phyloP scores from a whole-genome alignment of 2,329 filamentous ascomycete genomes.

The Zymoseptoria ardabiliae region DNA sequence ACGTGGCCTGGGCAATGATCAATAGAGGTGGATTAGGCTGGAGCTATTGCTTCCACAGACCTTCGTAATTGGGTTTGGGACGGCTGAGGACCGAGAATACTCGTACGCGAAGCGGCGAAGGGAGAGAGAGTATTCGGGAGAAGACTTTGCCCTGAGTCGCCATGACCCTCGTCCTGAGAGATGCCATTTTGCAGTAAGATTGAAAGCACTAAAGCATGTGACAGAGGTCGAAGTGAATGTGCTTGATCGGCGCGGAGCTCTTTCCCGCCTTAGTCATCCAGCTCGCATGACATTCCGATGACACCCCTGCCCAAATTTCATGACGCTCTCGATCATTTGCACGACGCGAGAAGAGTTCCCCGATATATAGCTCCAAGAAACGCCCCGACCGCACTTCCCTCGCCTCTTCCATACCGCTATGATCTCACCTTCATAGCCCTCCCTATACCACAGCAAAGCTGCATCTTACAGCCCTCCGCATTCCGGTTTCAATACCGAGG shows the following conservation, averaged over 20 bases:
- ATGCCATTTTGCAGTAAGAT: neutral
- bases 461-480: constrained; percentile 35
- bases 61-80: constrained; percentile 68
- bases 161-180: neutral
- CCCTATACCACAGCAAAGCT: constrained; percentile 30
- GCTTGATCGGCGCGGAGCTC: neutral
- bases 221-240: constrained; percentile 4
- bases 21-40: neutral
- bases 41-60: neutral
- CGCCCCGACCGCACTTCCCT: neutral
- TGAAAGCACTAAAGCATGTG: neutral
- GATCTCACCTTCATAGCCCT: constrained; percentile 12
- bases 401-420: constrained; percentile 5
- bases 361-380: neutral
- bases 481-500: constrained; percentile 1
- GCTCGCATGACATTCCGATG: neutral
- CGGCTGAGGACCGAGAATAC: constrained; percentile 77
- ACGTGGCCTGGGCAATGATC: constrained; percentile 63
- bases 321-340: constrained; percentile 1
- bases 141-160: neutral
- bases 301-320: constrained; percentile 1
- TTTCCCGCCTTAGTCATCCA: neutral
- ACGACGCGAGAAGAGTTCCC: neutral
- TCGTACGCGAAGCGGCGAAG: constrained; percentile 33
- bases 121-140: constrained; percentile 20